Conservation (phyloP, 129 eudicot genomes). For the Pittosporum tobira region DNA sequence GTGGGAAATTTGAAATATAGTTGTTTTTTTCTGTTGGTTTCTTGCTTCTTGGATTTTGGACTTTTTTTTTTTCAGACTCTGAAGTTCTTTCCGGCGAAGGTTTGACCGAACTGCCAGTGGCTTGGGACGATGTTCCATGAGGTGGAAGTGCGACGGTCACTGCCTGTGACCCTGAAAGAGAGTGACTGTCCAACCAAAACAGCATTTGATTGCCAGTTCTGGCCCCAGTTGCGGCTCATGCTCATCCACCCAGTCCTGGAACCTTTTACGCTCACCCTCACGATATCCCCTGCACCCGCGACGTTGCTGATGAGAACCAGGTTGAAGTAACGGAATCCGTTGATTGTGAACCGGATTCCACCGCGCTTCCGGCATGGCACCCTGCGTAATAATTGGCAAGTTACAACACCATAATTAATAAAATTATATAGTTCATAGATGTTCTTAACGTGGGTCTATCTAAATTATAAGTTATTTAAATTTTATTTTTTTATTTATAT, state of each 20-base stretch:
- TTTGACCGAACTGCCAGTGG: slow-evolving; percentile 83
- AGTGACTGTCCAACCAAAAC: slow-evolving; percentile 64
- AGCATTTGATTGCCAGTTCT: slow-evolving; percentile 70
- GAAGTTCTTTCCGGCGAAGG: slow-evolving; percentile 70
- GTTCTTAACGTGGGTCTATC: too few species aligned
- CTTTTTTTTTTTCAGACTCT: slow-evolving; percentile 30
- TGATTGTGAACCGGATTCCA: slow-evolving; percentile 73
- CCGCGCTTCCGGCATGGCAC: slow-evolving; percentile 83
- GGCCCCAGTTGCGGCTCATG: slow-evolving; percentile 90
- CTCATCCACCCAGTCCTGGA: slow-evolving; percentile 59
- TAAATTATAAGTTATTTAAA: background rate
- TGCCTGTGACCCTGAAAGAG: slow-evolving; percentile 53
- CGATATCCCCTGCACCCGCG: slow-evolving; percentile 77
- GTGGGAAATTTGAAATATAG: slow-evolving; percentile 8
- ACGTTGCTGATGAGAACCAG: slow-evolving; percentile 67
- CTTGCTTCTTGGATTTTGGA: background rate
- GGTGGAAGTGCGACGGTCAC: slow-evolving; percentile 65
- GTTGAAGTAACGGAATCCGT: slow-evolving; percentile 90
- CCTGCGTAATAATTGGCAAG: slow-evolving; percentile 28
- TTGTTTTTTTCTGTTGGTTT: background rate
- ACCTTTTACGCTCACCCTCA: slow-evolving; percentile 54
- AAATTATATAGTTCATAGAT: too few species aligned
- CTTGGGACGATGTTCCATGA: slow-evolving; percentile 70
- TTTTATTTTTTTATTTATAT: too few species aligned
- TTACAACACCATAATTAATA: too few species aligned